Conservation (phyloP, 179 eudicot genomes). For the Silene coronaria region DNA sequence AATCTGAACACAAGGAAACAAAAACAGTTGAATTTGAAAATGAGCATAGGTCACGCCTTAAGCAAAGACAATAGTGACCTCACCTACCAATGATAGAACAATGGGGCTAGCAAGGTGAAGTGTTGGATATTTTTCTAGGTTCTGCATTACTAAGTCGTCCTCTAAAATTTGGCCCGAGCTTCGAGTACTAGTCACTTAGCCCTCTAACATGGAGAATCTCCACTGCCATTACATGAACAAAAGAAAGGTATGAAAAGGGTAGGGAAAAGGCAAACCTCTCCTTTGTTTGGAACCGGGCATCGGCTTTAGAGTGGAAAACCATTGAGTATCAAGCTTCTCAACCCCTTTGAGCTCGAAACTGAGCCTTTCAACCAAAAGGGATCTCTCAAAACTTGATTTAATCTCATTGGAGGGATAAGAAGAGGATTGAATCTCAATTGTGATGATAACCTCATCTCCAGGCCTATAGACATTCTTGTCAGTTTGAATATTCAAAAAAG, state of each 20-base stretch:
- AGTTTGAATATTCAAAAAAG: slow-evolving; percentile 44
- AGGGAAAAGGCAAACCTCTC: slow-evolving; percentile 42
- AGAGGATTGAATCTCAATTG: slow-evolving; percentile 53
- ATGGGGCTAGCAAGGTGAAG: too few relatives aligned
- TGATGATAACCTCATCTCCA: slow-evolving; percentile 62
- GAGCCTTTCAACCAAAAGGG: slow-evolving; percentile 58
- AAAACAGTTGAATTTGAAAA: neutral
- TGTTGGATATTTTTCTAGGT: neutral
- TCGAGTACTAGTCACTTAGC: too few relatives aligned
- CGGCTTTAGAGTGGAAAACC: slow-evolving; percentile 70
- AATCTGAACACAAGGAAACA: neutral
- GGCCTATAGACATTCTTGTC: slow-evolving; percentile 79
- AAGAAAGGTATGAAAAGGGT: neutral
- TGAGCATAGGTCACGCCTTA: neutral
- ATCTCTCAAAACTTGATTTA: slow-evolving; percentile 27
- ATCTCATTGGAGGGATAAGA: slow-evolving; percentile 15
- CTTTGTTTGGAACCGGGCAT: slow-evolving; percentile 45
- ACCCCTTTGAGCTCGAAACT: slow-evolving; percentile 75
- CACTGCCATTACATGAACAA: too few relatives aligned
- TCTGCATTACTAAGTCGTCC: neutral
- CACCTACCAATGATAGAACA: neutral
- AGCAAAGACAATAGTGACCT: neutral
- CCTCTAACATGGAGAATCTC: too few relatives aligned
- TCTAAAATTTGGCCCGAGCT: neutral
- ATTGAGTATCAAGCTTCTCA: slow-evolving; percentile 82